phyloP scores from a whole-genome alignment of 2,329 filamentous ascomycete genomes.

The Cercospora beticola region DNA sequence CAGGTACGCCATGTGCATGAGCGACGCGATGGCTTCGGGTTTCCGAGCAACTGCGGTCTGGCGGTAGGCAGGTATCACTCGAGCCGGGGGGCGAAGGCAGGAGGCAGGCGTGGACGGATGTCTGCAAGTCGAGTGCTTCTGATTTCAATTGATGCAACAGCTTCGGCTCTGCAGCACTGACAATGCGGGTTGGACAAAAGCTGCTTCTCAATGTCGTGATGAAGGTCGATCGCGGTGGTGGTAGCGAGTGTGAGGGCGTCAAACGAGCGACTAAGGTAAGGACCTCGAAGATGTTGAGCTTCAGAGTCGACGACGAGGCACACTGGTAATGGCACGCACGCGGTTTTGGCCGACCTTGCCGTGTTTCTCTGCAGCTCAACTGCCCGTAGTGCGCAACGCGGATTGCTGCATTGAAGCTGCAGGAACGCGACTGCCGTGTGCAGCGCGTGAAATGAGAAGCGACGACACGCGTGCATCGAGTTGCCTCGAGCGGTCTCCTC shows the following conservation, averaged over 20 bases:
- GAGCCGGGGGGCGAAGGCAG: background rate
- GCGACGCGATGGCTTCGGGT: background rate
- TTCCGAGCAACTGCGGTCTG: conserved; percentile 5
- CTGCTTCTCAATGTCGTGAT: background rate
- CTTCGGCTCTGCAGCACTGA: background rate
- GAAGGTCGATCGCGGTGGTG: background rate
- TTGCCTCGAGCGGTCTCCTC: background rate
- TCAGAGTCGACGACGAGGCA: background rate
- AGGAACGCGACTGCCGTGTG: background rate
- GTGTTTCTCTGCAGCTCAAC: background rate
- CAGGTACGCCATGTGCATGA: conserved; percentile 10
- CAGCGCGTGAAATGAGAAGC: background rate
- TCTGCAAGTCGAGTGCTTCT: background rate
- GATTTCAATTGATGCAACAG: background rate
- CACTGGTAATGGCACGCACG: background rate
- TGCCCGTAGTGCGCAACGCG: background rate
- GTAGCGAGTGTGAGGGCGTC: background rate
- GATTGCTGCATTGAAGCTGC: background rate
- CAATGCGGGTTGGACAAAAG: background rate
- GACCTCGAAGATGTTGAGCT: background rate
- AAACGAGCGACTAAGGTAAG: background rate
- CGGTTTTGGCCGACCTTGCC: background rate
- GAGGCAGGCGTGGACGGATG: conserved; percentile 1
- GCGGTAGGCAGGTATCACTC: conserved; percentile 5
- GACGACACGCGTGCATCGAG: background rate